A percentile compares a stretch with the other conserved stretches of the same genome.
These are phyloP conservation scores for Phytopythium ostracodes DNA, from an alignment of 352 stramenopile genomes.

Conservation along the genomic window DNA sequence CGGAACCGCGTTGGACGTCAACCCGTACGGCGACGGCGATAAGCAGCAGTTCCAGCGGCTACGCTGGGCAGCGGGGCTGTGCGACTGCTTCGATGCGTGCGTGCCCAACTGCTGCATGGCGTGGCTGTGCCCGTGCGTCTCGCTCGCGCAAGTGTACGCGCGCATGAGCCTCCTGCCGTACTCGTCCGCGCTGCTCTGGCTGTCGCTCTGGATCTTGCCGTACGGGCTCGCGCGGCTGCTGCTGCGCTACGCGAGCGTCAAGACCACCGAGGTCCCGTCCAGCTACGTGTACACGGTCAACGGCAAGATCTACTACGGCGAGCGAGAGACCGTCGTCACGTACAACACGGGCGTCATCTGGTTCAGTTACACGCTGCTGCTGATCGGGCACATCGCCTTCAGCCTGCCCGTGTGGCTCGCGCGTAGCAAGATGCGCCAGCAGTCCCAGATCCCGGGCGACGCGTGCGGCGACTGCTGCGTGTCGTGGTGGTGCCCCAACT, in stretches of 20 bases:
- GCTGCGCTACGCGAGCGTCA: slow-evolving; percentile 23
- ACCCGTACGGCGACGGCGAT: neutral
- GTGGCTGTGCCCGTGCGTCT: slow-evolving; percentile 39
- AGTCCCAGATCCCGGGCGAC: slow-evolving; percentile 33
- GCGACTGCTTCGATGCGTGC: slow-evolving; percentile 33
- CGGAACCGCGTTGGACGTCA: neutral
- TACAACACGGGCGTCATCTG: slow-evolving; percentile 14
- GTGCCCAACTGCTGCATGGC: slow-evolving; percentile 45
- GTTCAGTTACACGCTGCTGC: slow-evolving; percentile 17
- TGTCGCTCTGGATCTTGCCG: slow-evolving; percentile 6
- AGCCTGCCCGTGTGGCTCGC: slow-evolving; percentile 22
- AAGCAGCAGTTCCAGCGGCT: neutral
- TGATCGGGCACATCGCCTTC: slow-evolving; percentile 12
- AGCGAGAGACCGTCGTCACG: slow-evolving; percentile 7
- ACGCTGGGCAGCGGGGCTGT: slow-evolving; percentile 15
- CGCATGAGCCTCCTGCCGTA: slow-evolving; percentile 29
- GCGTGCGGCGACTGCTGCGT: slow-evolving; percentile 25
- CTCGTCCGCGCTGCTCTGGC: slow-evolving; percentile 11
- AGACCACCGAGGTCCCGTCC: slow-evolving; percentile 10
- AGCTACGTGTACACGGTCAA: slow-evolving; percentile 6
- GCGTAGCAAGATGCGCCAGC: slow-evolving; percentile 21
- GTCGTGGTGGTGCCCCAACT: slow-evolving; percentile 36
- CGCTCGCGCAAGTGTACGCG: slow-evolving; percentile 28
- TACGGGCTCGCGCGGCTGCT: slow-evolving; percentile 8
- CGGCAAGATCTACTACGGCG: slow-evolving; percentile 2